These are phyloP conservation scores for Ceratocystis smalleyi DNA, from an alignment of 2,329 filamentous ascomycete species.

Conservation along the genomic window DNA sequence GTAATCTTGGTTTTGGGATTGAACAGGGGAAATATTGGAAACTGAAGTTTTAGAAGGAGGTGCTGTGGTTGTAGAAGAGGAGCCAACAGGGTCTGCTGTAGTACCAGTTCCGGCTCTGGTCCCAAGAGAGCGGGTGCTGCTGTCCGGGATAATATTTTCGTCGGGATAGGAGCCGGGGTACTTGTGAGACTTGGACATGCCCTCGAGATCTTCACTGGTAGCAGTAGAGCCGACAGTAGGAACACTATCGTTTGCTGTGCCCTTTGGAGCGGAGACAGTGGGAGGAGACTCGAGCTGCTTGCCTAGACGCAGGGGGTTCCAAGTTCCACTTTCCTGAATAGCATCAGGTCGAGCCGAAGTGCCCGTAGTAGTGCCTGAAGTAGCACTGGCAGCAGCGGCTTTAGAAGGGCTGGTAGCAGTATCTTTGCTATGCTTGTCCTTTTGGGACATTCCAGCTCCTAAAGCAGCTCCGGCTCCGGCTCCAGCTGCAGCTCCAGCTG, in stretches of 20 bases:
- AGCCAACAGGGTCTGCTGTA: not conserved
- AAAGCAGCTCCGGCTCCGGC: slow-evolving; percentile 3
- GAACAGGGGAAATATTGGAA: not conserved
- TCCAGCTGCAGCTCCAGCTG: slow-evolving; percentile 1
- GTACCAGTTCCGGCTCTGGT: too few species aligned
- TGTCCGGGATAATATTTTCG: not conserved
- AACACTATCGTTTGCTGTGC: not conserved
- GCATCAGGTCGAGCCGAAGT: not conserved
- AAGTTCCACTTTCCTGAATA: not conserved
- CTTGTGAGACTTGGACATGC: not conserved
- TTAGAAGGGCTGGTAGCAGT: not conserved
- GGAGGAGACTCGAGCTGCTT: not conserved
- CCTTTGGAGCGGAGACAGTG: not conserved
- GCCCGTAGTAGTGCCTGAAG: not conserved
- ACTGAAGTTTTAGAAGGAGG: not conserved
- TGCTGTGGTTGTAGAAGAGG: not conserved
- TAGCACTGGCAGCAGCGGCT: not conserved
- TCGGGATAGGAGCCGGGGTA: slow-evolving; percentile 12
- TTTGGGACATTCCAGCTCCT: not conserved
- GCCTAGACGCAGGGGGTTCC: slow-evolving; percentile 11
- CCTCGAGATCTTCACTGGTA: not conserved
- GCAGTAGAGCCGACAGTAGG: not conserved
- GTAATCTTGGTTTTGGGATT: not conserved
- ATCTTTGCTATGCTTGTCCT: not conserved
- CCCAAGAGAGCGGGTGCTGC: too few species aligned